phyloP scores from a whole-genome alignment of 129 eudicot species.

The Saposhnikovia divaricata region DNA sequence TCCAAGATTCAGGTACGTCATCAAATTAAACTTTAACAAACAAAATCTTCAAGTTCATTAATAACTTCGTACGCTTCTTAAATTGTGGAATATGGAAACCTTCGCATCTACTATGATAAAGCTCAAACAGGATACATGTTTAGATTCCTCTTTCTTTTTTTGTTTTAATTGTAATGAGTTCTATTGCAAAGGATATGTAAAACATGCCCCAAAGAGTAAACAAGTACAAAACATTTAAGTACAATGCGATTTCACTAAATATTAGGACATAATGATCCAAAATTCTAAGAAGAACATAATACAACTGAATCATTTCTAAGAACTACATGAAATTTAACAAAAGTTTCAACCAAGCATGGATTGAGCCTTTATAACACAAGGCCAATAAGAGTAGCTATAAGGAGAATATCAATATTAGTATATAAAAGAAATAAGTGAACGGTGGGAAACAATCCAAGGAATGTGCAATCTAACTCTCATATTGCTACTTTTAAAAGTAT shows the following conservation, averaged over 20 bases:
- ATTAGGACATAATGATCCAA: neutral
- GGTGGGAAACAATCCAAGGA: too few relatives aligned
- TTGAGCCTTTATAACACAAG: too few relatives aligned
- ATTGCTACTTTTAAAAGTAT: too few relatives aligned
- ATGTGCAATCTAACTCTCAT: too few relatives aligned
- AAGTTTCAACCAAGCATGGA: neutral
- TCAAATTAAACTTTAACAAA: neutral
- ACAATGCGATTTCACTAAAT: neutral
- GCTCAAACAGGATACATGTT: neutral
- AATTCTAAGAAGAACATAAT: neutral
- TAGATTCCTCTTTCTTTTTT: neutral
- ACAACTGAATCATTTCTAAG: too few relatives aligned
- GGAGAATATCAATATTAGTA: neutral
- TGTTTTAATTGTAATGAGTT: neutral
- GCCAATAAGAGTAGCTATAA: too few relatives aligned
- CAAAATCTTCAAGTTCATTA: neutral
- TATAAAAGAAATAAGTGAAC: neutral
- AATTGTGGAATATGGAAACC: too few relatives aligned
- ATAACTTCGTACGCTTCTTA: neutral
- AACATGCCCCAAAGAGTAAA: neutral
- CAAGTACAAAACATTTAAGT: neutral
- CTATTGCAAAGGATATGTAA: neutral
- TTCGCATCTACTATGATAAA: neutral
- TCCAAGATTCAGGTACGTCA: constrained; percentile 47
- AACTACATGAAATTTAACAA: neutral